Evolutionary conservation across 2,329 filamentous ascomycete species (phyloP).

Genomic region (Neophaeococcomyces aloes): DNA sequence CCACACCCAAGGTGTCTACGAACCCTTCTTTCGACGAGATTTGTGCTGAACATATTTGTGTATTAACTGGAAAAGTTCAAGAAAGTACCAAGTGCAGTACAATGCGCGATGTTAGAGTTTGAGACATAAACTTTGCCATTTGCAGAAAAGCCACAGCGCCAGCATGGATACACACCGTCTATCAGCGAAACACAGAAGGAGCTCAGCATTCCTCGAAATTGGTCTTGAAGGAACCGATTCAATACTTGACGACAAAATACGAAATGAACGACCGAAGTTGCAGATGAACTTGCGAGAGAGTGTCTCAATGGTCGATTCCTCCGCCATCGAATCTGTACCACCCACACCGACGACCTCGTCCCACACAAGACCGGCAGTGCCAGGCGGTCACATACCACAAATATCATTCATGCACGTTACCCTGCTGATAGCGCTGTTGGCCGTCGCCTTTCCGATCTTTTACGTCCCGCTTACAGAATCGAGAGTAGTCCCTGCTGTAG

Average conservation of each 20-base stretch:
- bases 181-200: conserved; percentile 8
- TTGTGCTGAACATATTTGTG: no score
- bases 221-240: conserved; percentile 18
- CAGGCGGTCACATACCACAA: conserved; percentile 13
- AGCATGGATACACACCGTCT: not conserved
- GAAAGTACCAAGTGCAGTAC: no score
- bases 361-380: not conserved
- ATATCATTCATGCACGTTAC: conserved; percentile 14
- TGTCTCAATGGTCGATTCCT: conserved; percentile 15
- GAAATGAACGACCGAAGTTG: conserved; percentile 12
- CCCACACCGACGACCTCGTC: conserved; percentile 5
- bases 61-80: no score
- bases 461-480: conserved; percentile 5
- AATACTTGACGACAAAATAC: conserved; percentile 17
- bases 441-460: conserved; percentile 17
- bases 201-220: conserved; percentile 20
- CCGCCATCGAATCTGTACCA: not conserved
- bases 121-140: no score
- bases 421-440: conserved; percentile 16
- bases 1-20: no score
- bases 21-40: no score
- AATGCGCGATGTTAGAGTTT: no score
- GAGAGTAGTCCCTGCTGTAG: conserved; percentile 9
- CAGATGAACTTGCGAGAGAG: conserved; percentile 15
- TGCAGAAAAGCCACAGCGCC: no score